Percentiles rank a stretch among this genome's conserved stretches.
phyloP scores from a whole-genome alignment of 179 eudicot genomes.

The Patellifolia procumbens region DNA sequence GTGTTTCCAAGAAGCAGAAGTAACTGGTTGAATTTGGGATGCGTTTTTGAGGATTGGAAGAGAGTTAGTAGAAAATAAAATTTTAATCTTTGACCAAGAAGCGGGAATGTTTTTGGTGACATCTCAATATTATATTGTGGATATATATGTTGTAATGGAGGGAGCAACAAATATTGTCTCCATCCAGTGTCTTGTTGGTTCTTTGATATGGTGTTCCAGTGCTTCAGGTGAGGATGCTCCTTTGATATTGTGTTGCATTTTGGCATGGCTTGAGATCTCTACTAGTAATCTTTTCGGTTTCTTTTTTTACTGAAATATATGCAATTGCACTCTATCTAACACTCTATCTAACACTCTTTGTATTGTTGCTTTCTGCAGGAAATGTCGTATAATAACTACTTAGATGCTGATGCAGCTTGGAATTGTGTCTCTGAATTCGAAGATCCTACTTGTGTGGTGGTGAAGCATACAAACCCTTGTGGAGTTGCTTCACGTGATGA shows the following conservation, averaged over 20 bases:
- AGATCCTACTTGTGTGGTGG: constrained; percentile 91
- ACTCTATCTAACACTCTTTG: not conserved
- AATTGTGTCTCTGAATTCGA: constrained; percentile 92
- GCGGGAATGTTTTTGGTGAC: not conserved
- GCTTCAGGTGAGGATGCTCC: not conserved
- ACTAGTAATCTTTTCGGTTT: not conserved
- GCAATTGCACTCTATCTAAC: not conserved
- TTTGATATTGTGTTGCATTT: not conserved
- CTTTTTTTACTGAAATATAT: not conserved
- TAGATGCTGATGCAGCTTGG: constrained; percentile 99
- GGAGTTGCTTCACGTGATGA: constrained; percentile 95
- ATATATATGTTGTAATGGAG: not conserved
- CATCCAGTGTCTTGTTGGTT: not conserved
- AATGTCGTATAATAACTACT: constrained; percentile 95
- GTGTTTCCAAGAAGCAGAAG: too few species aligned
- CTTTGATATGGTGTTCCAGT: not conserved
- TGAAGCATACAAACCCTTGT: constrained; percentile 99
- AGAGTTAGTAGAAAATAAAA: too few species aligned
- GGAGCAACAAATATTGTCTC: not conserved
- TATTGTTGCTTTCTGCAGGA: constrained; percentile 57
- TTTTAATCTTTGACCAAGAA: not conserved
- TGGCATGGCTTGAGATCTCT: not conserved
- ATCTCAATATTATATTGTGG: not conserved
- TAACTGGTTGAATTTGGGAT: too few species aligned
- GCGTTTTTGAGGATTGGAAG: too few species aligned